phyloP scores from a whole-genome alignment of 2,329 filamentous ascomycete genomes.

The Fusarium brachygibbosum region DNA sequence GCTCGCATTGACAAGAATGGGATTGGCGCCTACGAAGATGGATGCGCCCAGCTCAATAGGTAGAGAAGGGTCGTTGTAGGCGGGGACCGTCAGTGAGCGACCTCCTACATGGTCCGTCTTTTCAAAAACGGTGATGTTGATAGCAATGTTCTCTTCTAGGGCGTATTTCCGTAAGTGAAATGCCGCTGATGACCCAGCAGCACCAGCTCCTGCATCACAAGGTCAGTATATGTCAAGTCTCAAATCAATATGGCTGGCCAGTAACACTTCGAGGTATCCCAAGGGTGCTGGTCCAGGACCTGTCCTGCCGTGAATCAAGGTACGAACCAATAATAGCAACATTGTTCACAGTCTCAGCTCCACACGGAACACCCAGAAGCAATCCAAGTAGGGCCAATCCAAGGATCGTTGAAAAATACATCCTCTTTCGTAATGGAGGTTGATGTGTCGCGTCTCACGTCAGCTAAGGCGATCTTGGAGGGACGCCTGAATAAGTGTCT shows the following conservation, averaged over 20 bases:
- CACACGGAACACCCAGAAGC: conserved; percentile 27
- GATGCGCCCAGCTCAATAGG: conserved; percentile 90
- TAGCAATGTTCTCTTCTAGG: conserved; percentile 65
- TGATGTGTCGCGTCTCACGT: background rate
- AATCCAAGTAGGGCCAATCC: conserved; percentile 39
- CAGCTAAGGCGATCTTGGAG: background rate
- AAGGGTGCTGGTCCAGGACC: background rate
- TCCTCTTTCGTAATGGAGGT: conserved; percentile 17
- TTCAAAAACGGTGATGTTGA: conserved; percentile 92
- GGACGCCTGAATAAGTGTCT: background rate
- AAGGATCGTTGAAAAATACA: conserved; percentile 33
- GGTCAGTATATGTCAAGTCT: conserved; percentile 17
- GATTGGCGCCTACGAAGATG: conserved; percentile 89
- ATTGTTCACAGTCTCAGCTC: conserved; percentile 48
- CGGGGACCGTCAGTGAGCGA: conserved; percentile 85
- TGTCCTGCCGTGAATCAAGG: background rate
- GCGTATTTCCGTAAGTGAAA: conserved; percentile 85
- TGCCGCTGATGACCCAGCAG: conserved; percentile 87
- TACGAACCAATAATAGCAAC: conserved; percentile 56
- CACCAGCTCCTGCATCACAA: conserved; percentile 79
- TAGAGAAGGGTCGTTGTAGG: conserved; percentile 74
- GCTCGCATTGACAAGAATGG: conserved; percentile 82
- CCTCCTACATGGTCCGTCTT: conserved; percentile 83
- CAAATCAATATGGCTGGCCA: background rate
- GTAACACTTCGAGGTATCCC: background rate